Percentiles rank a stretch among this genome's conserved stretches.
phyloP scores from a whole-genome alignment of 306 rosid genomes.

The Rubus idaeus region DNA sequence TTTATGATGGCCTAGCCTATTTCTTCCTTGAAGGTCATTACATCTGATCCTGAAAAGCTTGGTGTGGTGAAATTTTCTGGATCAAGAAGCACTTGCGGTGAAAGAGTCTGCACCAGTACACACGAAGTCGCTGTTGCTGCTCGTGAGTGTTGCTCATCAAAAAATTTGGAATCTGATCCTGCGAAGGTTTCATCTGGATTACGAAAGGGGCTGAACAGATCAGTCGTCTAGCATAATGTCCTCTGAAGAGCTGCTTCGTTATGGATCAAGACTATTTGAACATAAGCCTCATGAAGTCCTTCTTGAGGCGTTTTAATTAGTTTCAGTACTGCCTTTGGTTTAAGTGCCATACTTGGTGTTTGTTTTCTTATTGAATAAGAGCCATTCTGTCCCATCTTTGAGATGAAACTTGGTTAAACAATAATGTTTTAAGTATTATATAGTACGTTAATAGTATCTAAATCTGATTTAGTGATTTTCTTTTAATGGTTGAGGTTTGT shows the following conservation, averaged over 20 bases:
- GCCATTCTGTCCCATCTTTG: neutral
- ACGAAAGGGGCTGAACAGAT: neutral
- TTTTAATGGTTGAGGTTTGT: neutral
- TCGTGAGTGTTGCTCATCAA: too few species aligned
- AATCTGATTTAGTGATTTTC: neutral
- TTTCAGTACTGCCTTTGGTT: neutral
- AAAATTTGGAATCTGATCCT: too few species aligned
- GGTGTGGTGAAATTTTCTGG: neutral
- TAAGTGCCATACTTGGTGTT: neutral
- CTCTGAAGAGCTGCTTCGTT: neutral
- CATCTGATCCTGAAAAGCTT: neutral
- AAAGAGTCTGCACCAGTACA: neutral
- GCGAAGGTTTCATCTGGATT: too few species aligned
- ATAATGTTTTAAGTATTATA: neutral
- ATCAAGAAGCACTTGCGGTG: neutral
- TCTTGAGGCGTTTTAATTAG: neutral
- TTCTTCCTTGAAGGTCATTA: neutral
- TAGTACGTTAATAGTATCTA: too few species aligned
- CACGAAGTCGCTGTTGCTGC: neutral
- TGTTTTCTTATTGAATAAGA: neutral
- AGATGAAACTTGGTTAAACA: neutral
- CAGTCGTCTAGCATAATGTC: neutral
- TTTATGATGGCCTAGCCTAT: neutral
- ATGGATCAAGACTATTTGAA: neutral
- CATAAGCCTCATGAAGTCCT: neutral